These are phyloP conservation scores for Aegilops umbellulata DNA, from an alignment of 176 grass and related monocot genomes.

Conservation along the genomic window DNA sequence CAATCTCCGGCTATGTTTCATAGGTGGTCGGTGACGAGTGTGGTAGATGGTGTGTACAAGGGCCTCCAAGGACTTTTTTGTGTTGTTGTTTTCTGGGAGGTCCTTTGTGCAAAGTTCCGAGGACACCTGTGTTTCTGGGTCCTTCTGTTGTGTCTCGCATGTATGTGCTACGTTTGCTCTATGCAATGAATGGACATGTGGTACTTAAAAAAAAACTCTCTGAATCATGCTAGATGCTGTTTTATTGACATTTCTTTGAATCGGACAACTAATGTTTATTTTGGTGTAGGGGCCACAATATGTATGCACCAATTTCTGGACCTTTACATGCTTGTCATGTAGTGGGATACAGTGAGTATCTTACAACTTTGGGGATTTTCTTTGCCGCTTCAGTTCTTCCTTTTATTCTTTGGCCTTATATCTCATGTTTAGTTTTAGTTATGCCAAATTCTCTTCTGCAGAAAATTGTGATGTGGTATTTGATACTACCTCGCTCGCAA, in stretches of 20 bases:
- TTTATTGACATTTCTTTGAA: conserved; percentile 13
- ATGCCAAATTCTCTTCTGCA: conserved; percentile 2
- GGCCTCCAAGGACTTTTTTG: too few relatives aligned
- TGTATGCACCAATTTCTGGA: conserved; percentile 97
- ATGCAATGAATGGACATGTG: too few relatives aligned
- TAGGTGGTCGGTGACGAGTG: too few relatives aligned
- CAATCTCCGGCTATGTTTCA: too few relatives aligned
- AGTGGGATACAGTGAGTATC: conserved; percentile 92
- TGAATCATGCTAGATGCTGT: conserved; percentile 1
- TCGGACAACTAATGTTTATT: neutral
- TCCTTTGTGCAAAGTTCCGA: too few relatives aligned
- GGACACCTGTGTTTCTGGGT: too few relatives aligned
- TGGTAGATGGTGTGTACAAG: too few relatives aligned
- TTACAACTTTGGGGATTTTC: conserved; percentile 12
- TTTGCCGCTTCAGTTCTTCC: conserved; percentile 5
- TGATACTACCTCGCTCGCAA: neutral
- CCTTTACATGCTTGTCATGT: conserved; percentile 82
- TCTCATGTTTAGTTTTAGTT: neutral
- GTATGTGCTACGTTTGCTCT: too few relatives aligned
- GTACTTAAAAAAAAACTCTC: too few relatives aligned
- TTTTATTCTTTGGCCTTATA: neutral
- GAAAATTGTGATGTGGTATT: conserved; percentile 7
- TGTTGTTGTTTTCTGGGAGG: too few relatives aligned
- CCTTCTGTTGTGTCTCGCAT: too few relatives aligned
- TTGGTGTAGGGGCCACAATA: conserved; percentile 80